Percentiles rank a stretch among this genome's conserved stretches.
Evolutionary conservation across 495 filamentous ascomycete species (phyloP).

Genomic region (Penicillium bialowiezense): DNA sequence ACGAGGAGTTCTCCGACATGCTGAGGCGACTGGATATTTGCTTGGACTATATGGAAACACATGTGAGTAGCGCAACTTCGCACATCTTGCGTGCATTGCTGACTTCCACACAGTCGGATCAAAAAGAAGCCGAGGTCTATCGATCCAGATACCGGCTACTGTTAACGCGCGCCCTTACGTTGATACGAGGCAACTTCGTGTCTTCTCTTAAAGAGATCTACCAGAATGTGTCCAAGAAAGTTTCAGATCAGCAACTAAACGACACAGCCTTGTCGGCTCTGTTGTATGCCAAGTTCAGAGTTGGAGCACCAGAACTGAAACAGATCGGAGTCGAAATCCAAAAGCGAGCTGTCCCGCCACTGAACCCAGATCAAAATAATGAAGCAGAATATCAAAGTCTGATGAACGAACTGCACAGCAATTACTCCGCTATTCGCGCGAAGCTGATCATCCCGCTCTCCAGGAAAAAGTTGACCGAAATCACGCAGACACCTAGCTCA

Average conservation of each 20-base stretch:
- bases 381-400: conserved; percentile 66
- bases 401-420: conserved; percentile 66
- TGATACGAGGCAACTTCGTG: conserved; percentile 86
- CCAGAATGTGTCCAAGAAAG: conserved; percentile 65
- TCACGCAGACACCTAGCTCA: conserved; percentile 62
- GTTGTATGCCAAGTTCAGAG: conserved; percentile 74
- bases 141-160: conserved; percentile 66
- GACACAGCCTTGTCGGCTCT: conserved; percentile 75
- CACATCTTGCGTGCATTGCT: not conserved
- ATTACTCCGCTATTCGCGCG: conserved; percentile 56
- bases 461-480: conserved; percentile 61
- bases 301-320: conserved; percentile 64
- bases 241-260: conserved; percentile 67
- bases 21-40: conserved; percentile 81
- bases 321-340: conserved; percentile 66
- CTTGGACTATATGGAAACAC: conserved; percentile 80
- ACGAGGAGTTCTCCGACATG: conserved; percentile 80
- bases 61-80: conserved; percentile 52
- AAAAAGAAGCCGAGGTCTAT: conserved; percentile 84
- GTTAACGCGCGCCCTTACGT: conserved; percentile 68
- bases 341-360: conserved; percentile 59
- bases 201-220: conserved; percentile 66
- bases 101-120: conserved; percentile 56
- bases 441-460: conserved; percentile 58
- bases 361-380: conserved; percentile 59